Conservation (phyloP, 352 stramenopile genomes). For the Hyaloperonospora brassicae region DNA sequence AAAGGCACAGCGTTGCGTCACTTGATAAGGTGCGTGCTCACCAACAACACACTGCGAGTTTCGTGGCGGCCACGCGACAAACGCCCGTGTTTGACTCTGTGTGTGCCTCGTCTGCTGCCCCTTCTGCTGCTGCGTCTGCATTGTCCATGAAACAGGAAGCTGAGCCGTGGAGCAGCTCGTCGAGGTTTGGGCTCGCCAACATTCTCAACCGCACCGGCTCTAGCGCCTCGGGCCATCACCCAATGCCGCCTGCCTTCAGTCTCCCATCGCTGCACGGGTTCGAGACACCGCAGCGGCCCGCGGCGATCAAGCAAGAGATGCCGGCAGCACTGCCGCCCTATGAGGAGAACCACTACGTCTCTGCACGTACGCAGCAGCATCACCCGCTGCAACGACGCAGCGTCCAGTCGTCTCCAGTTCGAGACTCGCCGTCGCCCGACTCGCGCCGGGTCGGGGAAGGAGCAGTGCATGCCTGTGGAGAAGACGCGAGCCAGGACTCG, state of each 20-base stretch:
- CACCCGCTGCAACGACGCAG: constrained; percentile 19
- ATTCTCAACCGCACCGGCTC: constrained; percentile 59
- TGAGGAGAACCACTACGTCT: constrained; percentile 19
- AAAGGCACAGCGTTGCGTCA: constrained; percentile 14
- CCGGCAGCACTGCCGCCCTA: constrained; percentile 30
- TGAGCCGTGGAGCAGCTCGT: constrained; percentile 57
- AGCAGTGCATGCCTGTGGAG: constrained; percentile 52
- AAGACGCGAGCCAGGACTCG: constrained; percentile 51
- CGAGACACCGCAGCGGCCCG: constrained; percentile 43
- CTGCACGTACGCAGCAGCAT: constrained; percentile 14
- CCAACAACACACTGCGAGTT: constrained; percentile 1
- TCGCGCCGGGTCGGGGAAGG: constrained; percentile 55
- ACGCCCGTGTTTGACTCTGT: constrained; percentile 17
- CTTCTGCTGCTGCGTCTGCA: background rate
- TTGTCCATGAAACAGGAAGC: constrained; percentile 35
- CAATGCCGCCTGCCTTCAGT: constrained; percentile 50
- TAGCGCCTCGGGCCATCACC: constrained; percentile 3
- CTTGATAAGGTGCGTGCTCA: constrained; percentile 30
- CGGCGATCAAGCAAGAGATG: constrained; percentile 35
- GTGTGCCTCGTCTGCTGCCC: background rate
- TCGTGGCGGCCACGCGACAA: background rate
- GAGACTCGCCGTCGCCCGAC: constrained; percentile 21
- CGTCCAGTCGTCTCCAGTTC: constrained; percentile 22
- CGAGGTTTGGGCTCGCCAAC: constrained; percentile 70
- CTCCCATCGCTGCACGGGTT: constrained; percentile 74